Percentiles rank a stretch among this genome's conserved stretches.
Conservation (phyloP, 805 yeast genomes). For the Ogataea pignaliae region DNA sequence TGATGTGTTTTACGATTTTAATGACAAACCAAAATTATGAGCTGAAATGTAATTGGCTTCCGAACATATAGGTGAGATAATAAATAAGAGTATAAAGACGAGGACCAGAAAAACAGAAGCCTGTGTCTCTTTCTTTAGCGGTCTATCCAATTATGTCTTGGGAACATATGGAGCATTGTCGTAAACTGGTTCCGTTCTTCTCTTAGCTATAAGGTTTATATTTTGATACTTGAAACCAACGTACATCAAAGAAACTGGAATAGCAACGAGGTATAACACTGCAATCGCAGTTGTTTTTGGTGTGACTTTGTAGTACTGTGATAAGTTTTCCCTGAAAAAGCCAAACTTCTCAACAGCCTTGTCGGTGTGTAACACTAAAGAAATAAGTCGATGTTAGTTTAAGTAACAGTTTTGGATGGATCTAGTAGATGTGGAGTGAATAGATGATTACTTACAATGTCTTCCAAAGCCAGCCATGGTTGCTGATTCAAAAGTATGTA, state of each 20-base stretch:
- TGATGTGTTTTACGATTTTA: too few relatives aligned
- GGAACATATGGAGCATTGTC: slow-evolving; percentile 23
- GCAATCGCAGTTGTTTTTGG: slow-evolving; percentile 26
- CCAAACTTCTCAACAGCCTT: slow-evolving; percentile 28
- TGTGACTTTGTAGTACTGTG: slow-evolving; percentile 28
- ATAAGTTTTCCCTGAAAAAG: slow-evolving; percentile 28
- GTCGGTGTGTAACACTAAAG: slow-evolving; percentile 28
- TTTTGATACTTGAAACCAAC: slow-evolving; percentile 30
- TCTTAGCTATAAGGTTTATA: slow-evolving; percentile 23
- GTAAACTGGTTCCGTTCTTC: slow-evolving; percentile 28
- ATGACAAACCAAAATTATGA: too few relatives aligned
- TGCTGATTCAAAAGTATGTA: too few relatives aligned
- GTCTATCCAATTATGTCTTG: slow-evolving; percentile 14
- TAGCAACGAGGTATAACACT: slow-evolving; percentile 25
- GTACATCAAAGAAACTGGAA: slow-evolving; percentile 30
- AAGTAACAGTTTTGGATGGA: not conserved
- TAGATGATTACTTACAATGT: slow-evolving; percentile 26
- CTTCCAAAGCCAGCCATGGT: slow-evolving; percentile 31
- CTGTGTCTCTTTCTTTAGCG: too few relatives aligned
- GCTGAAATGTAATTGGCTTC: too few relatives aligned
- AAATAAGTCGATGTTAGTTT: too few relatives aligned
- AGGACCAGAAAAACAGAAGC: too few relatives aligned
- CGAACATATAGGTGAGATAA: too few relatives aligned
- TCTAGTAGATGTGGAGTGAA: not conserved
- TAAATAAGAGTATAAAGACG: too few relatives aligned